A percentile compares a stretch with the other conserved stretches of the same genome.
Evolutionary conservation across 2,329 filamentous ascomycete species (phyloP).

Genomic region (Paraphaeosphaeria minitans): DNA sequence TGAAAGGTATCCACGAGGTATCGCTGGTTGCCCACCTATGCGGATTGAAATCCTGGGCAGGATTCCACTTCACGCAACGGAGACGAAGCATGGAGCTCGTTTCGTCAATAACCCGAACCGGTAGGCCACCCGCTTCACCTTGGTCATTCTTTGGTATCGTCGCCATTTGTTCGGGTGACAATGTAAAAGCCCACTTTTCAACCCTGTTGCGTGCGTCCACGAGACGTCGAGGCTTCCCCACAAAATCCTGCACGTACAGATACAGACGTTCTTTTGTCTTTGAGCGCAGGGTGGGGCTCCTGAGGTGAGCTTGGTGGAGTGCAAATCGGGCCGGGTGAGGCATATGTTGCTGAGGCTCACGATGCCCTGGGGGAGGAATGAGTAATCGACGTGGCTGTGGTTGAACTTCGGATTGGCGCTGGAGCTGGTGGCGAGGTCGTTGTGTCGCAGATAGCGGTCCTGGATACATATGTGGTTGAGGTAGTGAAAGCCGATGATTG

Average conservation of each 20-base stretch:
- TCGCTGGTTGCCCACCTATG: constrained; percentile 67
- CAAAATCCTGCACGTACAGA: constrained; percentile 61
- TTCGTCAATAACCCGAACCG: constrained; percentile 48
- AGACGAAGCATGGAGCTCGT: constrained; percentile 69
- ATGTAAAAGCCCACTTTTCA: constrained; percentile 54
- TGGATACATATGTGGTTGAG: not conserved
- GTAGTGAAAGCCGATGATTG: not conserved
- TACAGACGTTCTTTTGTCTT: constrained; percentile 52
- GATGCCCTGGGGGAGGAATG: constrained; percentile 44
- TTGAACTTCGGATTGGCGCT: not conserved
- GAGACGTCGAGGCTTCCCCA: constrained; percentile 53
- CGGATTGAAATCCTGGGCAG: constrained; percentile 45
- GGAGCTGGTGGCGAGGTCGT: not conserved
- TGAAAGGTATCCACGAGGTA: constrained; percentile 70
- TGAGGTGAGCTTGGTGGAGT: constrained; percentile 65
- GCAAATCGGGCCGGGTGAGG: constrained; percentile 55
- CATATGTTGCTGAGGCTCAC: constrained; percentile 46
- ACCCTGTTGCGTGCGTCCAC: constrained; percentile 44
- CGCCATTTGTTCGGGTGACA: constrained; percentile 47
- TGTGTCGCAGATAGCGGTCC: not conserved
- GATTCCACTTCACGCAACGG: constrained; percentile 63
- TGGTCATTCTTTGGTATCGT: constrained; percentile 45
- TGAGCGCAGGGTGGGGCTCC: constrained; percentile 56
- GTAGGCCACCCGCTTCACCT: constrained; percentile 30
- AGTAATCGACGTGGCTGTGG: constrained; percentile 9